Base-by-base conservation (phyloP, 2,329 filamentous ascomycete species). In the Fusarium buharicum region DNA sequence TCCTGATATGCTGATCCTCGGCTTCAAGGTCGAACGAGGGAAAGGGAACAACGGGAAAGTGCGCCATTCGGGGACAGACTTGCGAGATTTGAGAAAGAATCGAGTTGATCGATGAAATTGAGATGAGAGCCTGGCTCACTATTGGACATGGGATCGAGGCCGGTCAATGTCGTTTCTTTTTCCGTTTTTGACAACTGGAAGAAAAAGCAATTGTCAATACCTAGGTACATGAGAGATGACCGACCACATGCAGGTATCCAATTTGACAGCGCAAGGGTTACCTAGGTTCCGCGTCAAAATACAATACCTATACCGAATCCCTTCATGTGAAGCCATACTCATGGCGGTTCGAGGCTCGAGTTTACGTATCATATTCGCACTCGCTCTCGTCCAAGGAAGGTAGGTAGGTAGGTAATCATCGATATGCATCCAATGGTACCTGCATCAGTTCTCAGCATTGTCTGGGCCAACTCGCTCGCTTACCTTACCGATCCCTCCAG, bases 31-130 rank as follows among this genome's bases (percentile, higher is more conserved):
- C 58, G 48, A 52, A 48, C 37, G 33, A 50, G 50, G 40, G 46
- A 24, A 24, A 8, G 22, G 40, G 46, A 24, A 24, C 6, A 8
- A 62, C 46, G 53, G 56, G 44, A 50, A 38, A 31, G 31, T 22
- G 39, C 52, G 47, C 52, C 48, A 51, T 66, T 60, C 56, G 46
- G 55, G 57, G 59, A 61, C 40, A 53, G 50, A 57, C 50, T 68
- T 68, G 51, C 64, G 65, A 68, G 55, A 55, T 60, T 66, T 33
- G 33, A 40, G 27, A 51, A 37, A 24, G 8, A n/a, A 10, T 11
- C 13, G 12, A 20, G 16, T 40, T 17, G 36, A 37, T 20, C 12
- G 30, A n/a, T n/a, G 30, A 31, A 12, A 20, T 48, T 22, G 17
- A 59, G 22, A 31, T 28, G 31, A 34, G 36, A 50, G 33, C 37